Conservation (phyloP, 306 rosid genomes). For the Begonia masoniana region DNA sequence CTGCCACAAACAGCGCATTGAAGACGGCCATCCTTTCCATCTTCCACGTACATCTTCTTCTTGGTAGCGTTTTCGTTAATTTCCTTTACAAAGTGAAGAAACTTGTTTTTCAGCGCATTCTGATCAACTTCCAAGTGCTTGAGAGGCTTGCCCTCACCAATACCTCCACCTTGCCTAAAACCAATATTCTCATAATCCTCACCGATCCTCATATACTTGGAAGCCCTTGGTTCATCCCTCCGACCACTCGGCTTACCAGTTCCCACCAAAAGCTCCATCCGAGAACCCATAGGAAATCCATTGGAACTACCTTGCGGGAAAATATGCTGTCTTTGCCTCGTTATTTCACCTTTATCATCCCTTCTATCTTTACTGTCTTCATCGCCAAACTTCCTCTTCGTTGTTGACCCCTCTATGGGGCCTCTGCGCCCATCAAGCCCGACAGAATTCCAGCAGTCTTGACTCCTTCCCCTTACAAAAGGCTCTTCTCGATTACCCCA, state of each 20-base stretch:
- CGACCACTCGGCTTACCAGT: slow-evolving; percentile 28
- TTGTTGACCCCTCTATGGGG: slow-evolving; percentile 23
- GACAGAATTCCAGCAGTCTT: slow-evolving; percentile 46
- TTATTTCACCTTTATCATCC: slow-evolving; percentile 32
- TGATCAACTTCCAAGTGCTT: slow-evolving; percentile 59
- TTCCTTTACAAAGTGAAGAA: slow-evolving; percentile 45
- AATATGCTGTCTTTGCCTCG: slow-evolving; percentile 38
- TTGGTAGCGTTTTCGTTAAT: slow-evolving; percentile 44
- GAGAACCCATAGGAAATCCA: slow-evolving; percentile 27
- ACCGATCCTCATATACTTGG: slow-evolving; percentile 43
- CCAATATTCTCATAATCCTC: slow-evolving; percentile 25
- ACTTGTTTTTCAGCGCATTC: slow-evolving; percentile 51
- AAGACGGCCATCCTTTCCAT: slow-evolving; percentile 67
- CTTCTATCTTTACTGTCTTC: slow-evolving; percentile 23
- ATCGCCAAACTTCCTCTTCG: slow-evolving; percentile 49
- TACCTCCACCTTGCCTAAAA: slow-evolving; percentile 19
- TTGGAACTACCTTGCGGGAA: slow-evolving; percentile 36
- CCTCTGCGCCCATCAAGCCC: slow-evolving; percentile 41
- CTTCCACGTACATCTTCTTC: slow-evolving; percentile 66
- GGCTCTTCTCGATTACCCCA: slow-evolving; percentile 16
- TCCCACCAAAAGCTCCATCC: slow-evolving; percentile 17
- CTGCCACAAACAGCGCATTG: slow-evolving; percentile 81
- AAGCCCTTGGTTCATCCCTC: slow-evolving; percentile 34
- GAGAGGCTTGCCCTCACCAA: slow-evolving; percentile 7
- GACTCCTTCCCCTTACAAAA: slow-evolving; percentile 19